Base-by-base conservation (phyloP, 495 filamentous ascomycete species). In the Antarctomyces pellizariae region DNA sequence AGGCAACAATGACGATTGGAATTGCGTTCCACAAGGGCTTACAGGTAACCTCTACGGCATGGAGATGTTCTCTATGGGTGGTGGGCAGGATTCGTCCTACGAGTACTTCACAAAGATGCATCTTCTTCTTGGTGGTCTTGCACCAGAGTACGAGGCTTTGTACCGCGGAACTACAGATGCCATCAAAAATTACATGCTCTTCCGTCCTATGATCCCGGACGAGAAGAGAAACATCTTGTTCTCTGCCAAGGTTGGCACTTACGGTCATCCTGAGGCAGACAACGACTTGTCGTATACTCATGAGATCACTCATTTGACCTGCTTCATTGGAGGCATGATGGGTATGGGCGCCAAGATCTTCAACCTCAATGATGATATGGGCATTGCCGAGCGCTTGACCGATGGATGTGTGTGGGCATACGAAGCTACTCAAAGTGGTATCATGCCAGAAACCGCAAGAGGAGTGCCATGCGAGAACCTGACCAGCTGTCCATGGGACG, bases 401-500 rank as follows among this genome's bases (percentile, higher is more conserved):
- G 82, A 90, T 31, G 89, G 84, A 12, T 97, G 86, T 43, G 74
- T 86, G 2, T 95, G 80, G 84, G 74, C 80, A 2, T 95, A 95
- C 43, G 67, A 78, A 37, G 57, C 60, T 10, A 80, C 75, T 7
- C 55, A 64, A 1, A 74, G 71, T 0, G 89, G 84, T 3, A 77
- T 97, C 36, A 91, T 91, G 82, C 83, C 86, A 1, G 86, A 97
- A 46, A 45, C 46, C 4, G 73, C 78, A 30, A 41, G 43, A 3
- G 47, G 72, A 0, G 36, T 83, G 13, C 62, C 67, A 2, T 97
- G 86, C 42, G 52, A 60, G n/a, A 56, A 70, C 30, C 43, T 40
- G 3, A 45, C 60, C 16, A 47, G 64, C 11, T 97, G 86, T 42
- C 49, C 63, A 6, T 95, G 75, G 65, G 73, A 84, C 41, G 54